phyloP scores from a whole-genome alignment of 345 rosid species.

The Brassica cretica region DNA sequence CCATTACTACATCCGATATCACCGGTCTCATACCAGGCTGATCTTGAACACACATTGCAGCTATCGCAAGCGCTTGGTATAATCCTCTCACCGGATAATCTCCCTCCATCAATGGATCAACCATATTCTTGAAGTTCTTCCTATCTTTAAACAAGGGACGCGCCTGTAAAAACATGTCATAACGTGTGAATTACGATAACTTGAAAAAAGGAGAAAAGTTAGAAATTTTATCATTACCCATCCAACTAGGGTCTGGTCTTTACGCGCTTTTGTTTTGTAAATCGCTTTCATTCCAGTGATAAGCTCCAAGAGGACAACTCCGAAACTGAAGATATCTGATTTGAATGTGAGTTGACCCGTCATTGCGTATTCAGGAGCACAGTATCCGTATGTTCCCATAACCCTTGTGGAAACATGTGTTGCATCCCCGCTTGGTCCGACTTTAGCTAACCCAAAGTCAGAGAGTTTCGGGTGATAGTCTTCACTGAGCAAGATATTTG shows the following conservation, averaged over 20 bases:
- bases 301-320: conserved; percentile 80
- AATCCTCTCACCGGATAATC: conserved; percentile 66
- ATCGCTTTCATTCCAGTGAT: conserved; percentile 82
- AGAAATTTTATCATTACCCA: conserved; percentile 57
- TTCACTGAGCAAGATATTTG: conserved; percentile 72
- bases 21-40: conserved; percentile 74
- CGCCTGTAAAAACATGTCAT: conserved; percentile 50
- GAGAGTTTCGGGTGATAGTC: conserved; percentile 46
- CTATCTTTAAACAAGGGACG: conserved; percentile 76
- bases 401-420: conserved; percentile 93
- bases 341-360: conserved; percentile 79
- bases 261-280: conserved; percentile 45
- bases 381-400: conserved; percentile 93
- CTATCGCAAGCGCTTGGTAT: conserved; percentile 79
- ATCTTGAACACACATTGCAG: conserved; percentile 93
- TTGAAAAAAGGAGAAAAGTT: neutral
- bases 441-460: conserved; percentile 87
- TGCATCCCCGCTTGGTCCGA: conserved; percentile 79
- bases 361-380: conserved; percentile 53
- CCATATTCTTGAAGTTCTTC: conserved; percentile 62
- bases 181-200: conserved; percentile 7
- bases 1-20: conserved; percentile 71
- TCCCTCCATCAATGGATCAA: conserved; percentile 69
- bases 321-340: conserved; percentile 86
- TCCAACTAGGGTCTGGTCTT: conserved; percentile 66